Base-by-base conservation (phyloP, 805 yeast genomes). In the Hemisphaericaspora nanyangensis region DNA sequence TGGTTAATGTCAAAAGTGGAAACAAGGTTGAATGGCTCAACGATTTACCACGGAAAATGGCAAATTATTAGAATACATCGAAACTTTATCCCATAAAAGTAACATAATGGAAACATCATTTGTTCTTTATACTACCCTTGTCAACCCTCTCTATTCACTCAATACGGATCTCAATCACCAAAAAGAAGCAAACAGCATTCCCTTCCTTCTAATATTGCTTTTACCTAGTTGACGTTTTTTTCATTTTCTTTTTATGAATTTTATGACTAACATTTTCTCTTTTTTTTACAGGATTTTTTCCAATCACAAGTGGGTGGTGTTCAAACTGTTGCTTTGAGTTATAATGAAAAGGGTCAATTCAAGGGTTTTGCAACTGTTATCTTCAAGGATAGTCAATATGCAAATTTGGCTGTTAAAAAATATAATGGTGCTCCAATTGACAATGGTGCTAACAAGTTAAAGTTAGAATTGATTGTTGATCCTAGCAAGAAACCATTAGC, bases 351-450 rank as follows among this genome's bases (percentile, higher is more conserved):
- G 60, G 99, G 98, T 38, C 80, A 80, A 63, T 87, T 95, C 48
- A 85, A 85, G 47, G 99, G 99, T 65, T 78, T 81, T 69, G 96
- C 95, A 47, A 88, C 93, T 42, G 77, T 93, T 54, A 72, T 82
- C 43, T 93, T 93, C 73, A 79, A 70, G 56, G 71, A 73, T 43
- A 61, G 77, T 37, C 80, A 81, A 43, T 74, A 75, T 60, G 98
- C 98, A 37, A 67, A 76, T 45, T 73, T 69, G 54, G 95, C 96
- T 35, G 85, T 85, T 54, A 78, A 80, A 56, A 82, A 81, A 55
- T 91, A 83, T 71, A 85, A 91, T 63, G 91, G 93, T 56, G 91
- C 95, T 32, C 90, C 96, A 56, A 85, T 93, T 54, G 99, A 93
- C 59, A 82, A 82, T 39, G 97, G 97, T 45, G 75, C 80, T 44